Percentiles rank a stretch among this genome's conserved stretches.
phyloP scores from a whole-genome alignment of 768 basidiomycete genomes.

The Boletus reticulatus region DNA sequence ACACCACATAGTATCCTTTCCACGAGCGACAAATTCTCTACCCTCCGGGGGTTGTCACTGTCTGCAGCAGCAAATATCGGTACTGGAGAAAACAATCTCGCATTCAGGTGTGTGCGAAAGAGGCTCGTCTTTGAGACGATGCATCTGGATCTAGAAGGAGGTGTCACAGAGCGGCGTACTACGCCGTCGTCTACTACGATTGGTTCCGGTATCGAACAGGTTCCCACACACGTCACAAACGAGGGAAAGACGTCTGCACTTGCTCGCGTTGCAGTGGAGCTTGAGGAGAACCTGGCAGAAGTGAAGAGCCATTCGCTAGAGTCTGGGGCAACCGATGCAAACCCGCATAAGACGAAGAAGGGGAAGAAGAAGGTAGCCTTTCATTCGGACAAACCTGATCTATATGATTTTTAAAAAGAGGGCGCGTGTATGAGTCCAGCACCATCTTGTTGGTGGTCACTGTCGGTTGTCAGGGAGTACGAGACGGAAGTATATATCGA shows the following conservation, averaged over 20 bases:
- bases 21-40: slow-evolving; percentile 79
- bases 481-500: background rate
- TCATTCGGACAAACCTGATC: slow-evolving; percentile 59
- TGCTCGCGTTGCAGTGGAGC: slow-evolving; percentile 43
- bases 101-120: slow-evolving; percentile 89
- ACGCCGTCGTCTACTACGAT: slow-evolving; percentile 39
- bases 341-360: slow-evolving; percentile 39
- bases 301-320: background rate
- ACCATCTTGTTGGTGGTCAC: no score
- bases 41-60: slow-evolving; percentile 74
- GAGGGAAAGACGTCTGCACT: slow-evolving; percentile 16
- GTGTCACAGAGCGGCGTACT: slow-evolving; percentile 73
- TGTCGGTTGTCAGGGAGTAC: no score
- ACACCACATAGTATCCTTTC: slow-evolving; percentile 69
- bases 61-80: slow-evolving; percentile 50
- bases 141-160: slow-evolving; percentile 85
- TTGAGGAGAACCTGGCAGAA: slow-evolving; percentile 34
- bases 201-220: slow-evolving; percentile 13
- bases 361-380: slow-evolving; percentile 69
- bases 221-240: slow-evolving; percentile 19
- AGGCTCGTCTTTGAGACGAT: slow-evolving; percentile 88
- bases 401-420: slow-evolving; percentile 65
- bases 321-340: slow-evolving; percentile 3
- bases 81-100: slow-evolving; percentile 94
- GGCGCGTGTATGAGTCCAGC: background rate